phyloP scores from a whole-genome alignment of 73 alveolate species.

The Paramecium caudatum region DNA sequence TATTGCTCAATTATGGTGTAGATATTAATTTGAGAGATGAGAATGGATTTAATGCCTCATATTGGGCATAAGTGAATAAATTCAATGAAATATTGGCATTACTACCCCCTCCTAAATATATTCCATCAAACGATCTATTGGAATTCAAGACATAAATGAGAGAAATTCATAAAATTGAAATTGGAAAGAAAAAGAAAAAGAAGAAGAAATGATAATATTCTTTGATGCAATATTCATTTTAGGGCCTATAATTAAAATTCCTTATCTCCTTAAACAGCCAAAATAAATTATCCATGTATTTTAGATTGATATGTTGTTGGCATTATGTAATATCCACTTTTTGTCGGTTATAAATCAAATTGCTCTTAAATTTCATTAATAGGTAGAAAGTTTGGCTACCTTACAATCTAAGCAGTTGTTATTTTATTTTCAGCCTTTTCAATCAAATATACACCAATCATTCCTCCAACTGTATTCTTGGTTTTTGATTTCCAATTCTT shows the following conservation, averaged over 20 bases:
- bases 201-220: slow-evolving; percentile 56
- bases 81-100: slow-evolving; percentile 62
- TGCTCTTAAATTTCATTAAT: slow-evolving; percentile 90
- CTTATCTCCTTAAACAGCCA: slow-evolving; percentile 87
- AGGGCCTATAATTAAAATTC: slow-evolving; percentile 84
- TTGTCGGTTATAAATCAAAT: slow-evolving; percentile 85
- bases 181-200: slow-evolving; percentile 70
- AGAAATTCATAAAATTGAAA: slow-evolving; percentile 74
- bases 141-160: slow-evolving; percentile 77
- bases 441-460: slow-evolving; percentile 91
- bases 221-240: slow-evolving; percentile 63
- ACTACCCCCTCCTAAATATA: slow-evolving; percentile 66
- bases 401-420: slow-evolving; percentile 64
- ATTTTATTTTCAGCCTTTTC: slow-evolving; percentile 82
- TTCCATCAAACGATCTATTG: slow-evolving; percentile 55
- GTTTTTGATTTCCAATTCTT: slow-evolving; percentile 91
- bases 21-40: slow-evolving; percentile 87
- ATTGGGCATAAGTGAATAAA: slow-evolving; percentile 80
- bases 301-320: slow-evolving; percentile 96
- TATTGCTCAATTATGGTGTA: slow-evolving; percentile 78
- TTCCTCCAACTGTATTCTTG: slow-evolving; percentile 90
- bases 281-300: slow-evolving; percentile 91
- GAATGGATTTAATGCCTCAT: slow-evolving; percentile 85
- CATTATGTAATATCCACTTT: slow-evolving; percentile 96
- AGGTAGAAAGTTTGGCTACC: slow-evolving; percentile 92